Conservation (phyloP, 2,329 filamentous ascomycete genomes). For the Verticillium klebahnii region DNA sequence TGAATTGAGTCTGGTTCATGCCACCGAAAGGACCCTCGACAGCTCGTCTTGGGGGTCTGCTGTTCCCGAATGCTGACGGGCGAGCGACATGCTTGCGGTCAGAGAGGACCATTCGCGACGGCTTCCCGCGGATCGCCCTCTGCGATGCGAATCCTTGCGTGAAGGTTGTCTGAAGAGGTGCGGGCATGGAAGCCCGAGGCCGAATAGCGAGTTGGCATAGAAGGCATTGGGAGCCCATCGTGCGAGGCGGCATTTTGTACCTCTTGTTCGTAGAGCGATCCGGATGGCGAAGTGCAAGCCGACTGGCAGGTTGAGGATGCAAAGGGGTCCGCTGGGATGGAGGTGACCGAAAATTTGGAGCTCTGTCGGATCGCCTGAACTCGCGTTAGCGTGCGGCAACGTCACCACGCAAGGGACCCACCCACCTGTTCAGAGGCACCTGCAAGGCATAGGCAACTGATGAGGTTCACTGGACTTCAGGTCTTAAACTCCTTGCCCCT, state of each 20-base stretch:
- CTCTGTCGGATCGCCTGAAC: not conserved
- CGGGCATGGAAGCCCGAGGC: not conserved
- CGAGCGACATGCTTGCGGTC: constrained; percentile 39
- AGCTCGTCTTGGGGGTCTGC: constrained; percentile 29
- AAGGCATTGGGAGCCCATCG: constrained; percentile 11
- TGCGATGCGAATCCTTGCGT: constrained; percentile 30
- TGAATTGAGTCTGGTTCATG: constrained; percentile 45
- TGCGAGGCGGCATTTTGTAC: constrained; percentile 10
- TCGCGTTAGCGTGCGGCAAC: not conserved
- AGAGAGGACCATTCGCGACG: constrained; percentile 56
- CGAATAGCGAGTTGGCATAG: constrained; percentile 9
- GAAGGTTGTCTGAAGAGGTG: constrained; percentile 11
- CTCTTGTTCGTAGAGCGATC: not conserved
- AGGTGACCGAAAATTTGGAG: not conserved
- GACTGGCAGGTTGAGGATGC: not conserved
- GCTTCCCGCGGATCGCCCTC: constrained; percentile 22
- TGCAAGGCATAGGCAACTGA: too few species aligned
- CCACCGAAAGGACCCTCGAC: constrained; percentile 47
- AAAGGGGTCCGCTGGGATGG: not conserved
- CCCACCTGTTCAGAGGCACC: too few species aligned
- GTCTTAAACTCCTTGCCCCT: not conserved
- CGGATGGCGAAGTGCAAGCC: not conserved
- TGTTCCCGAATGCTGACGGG: constrained; percentile 23
- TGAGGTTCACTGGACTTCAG: too few species aligned
- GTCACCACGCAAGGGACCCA: not conserved